Evolutionary conservation across 1,139 yeast genomes (phyloP).

Genomic region (Suhomyces choctaworum): DNA sequence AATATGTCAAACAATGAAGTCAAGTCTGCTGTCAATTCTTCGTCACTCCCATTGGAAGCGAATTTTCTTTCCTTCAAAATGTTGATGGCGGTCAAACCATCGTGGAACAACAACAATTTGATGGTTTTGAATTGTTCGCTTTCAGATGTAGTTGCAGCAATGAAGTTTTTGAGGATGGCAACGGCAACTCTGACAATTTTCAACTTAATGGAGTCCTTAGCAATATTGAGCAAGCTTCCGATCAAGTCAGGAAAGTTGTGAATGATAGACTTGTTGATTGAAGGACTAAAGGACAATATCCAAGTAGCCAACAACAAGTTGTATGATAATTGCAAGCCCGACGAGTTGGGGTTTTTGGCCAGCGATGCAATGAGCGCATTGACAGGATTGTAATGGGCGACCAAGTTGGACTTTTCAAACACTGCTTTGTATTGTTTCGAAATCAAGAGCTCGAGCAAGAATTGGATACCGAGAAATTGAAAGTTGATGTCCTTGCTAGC

Average conservation of each 20-base stretch:
- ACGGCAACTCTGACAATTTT: slow-evolving; percentile 83
- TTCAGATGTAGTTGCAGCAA: slow-evolving; percentile 32
- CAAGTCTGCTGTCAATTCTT: slow-evolving; percentile 80
- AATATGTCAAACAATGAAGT: slow-evolving; percentile 56
- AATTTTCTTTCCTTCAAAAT: slow-evolving; percentile 83
- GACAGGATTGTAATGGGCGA: slow-evolving; percentile 56
- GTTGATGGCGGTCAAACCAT: slow-evolving; percentile 68
- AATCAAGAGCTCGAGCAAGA: slow-evolving; percentile 61
- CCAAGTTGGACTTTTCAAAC: slow-evolving; percentile 55
- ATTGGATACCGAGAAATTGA: slow-evolving; percentile 68
- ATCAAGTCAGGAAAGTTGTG: slow-evolving; percentile 63
- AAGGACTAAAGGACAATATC: slow-evolving; percentile 74
- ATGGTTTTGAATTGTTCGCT: slow-evolving; percentile 51
- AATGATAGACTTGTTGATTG: slow-evolving; percentile 54
- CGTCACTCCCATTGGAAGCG: slow-evolving; percentile 70
- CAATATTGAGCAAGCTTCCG: slow-evolving; percentile 45
- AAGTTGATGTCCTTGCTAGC: slow-evolving; percentile 51
- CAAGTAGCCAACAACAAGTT: slow-evolving; percentile 75
- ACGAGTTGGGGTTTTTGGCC: slow-evolving; percentile 47
- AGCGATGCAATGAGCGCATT: slow-evolving; percentile 33
- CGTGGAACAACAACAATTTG: slow-evolving; percentile 72
- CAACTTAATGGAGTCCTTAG: slow-evolving; percentile 84
- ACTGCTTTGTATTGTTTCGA: slow-evolving; percentile 57
- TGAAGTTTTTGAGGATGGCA: slow-evolving; percentile 67
- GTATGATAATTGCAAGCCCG: slow-evolving; percentile 83